Evolutionary conservation across 257 asterid genomes (phyloP), one percentile per base, ranked within the genome.

Genomic region (Fraxinus americana): DNA sequence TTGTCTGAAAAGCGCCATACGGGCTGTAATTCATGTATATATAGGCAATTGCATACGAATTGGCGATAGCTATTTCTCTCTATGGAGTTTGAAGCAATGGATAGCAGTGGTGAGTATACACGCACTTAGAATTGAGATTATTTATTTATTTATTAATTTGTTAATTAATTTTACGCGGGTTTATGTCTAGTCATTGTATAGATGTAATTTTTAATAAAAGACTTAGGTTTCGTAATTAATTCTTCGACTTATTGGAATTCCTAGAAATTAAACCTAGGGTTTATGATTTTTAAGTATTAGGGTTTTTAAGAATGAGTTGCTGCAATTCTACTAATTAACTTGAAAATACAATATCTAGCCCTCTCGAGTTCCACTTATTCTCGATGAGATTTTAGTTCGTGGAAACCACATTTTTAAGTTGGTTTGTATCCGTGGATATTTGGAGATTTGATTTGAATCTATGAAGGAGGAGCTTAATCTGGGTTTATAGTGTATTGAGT

Each of bases 21-120:
- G 16, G 32, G 34, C 34, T 25, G 16, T 63, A 27, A 34, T 25
- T 63, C 12, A 12, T 63, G 9, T 23, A 21, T 59, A 59, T 59
- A 7, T 23, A 48, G 52, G 16, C 69, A 7, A 21, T 30, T 63
- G 7, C 8, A 27, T 63, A 63, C 14, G 36, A 63, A 25, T 11
- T 63, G 6, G 36, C 69, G 35, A 63, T 25, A 25, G 34, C 36
- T 63, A 4, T 63, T 63, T 45, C 59, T 72, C 17, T 82, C 59
- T 43, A 78, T 73, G 82, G 83, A 82, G 36, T 84, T 77, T 80
- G 81, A 76, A 70, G 75, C 57, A 13, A 41, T 79, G 29, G 82
- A 77, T 73, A 80, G 77, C 77, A 79, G 82, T 52, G 90, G 86
- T 87, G 77, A 86, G 80, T 79, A 50, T 23, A 19, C 35, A 11